Evolutionary conservation across 352 stramenopile species (phyloP).

Genomic region (Pythium sukuiense): DNA sequence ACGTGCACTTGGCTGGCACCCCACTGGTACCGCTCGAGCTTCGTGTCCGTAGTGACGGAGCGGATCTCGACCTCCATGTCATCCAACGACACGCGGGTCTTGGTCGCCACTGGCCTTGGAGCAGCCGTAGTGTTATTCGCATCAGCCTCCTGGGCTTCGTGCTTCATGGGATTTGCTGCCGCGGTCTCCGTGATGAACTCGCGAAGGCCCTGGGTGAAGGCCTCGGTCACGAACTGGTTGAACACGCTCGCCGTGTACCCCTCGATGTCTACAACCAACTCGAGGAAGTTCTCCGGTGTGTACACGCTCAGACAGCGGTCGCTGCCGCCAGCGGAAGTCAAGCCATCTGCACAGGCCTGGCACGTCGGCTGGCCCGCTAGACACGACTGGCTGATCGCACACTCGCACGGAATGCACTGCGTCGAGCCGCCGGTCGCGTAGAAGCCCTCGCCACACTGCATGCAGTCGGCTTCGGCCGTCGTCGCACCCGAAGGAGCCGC

Average conservation of each 20-base stretch:
- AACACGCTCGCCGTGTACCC: conserved; percentile 50
- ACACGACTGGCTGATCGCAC: conserved; percentile 34
- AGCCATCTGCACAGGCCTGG: conserved; percentile 27
- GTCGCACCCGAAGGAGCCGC: conserved; percentile 35
- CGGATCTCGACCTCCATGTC: conserved; percentile 38
- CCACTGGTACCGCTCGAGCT: conserved; percentile 39
- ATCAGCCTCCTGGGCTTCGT: conserved; percentile 1
- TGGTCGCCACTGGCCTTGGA: not conserved
- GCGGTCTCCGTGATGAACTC: conserved; percentile 34
- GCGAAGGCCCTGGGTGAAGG: conserved; percentile 36
- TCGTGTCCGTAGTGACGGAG: conserved; percentile 29
- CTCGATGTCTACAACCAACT: conserved; percentile 41
- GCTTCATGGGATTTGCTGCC: not conserved
- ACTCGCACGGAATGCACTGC: conserved; percentile 46
- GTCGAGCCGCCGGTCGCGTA: conserved; percentile 50
- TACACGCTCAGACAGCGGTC: conserved; percentile 33
- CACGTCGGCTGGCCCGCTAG: conserved; percentile 33
- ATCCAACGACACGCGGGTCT: not conserved
- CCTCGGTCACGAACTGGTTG: conserved; percentile 34
- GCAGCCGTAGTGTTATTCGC: not conserved
- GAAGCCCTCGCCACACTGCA: conserved; percentile 42
- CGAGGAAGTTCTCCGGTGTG: conserved; percentile 33
- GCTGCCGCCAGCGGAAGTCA: conserved; percentile 30
- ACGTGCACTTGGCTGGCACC: conserved; percentile 36
- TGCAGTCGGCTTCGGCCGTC: conserved; percentile 31